A percentile compares a stretch with the other conserved stretches of the same genome.
Conservation (phyloP, 805 yeast genomes). For the Blastobotrys parvus region DNA sequence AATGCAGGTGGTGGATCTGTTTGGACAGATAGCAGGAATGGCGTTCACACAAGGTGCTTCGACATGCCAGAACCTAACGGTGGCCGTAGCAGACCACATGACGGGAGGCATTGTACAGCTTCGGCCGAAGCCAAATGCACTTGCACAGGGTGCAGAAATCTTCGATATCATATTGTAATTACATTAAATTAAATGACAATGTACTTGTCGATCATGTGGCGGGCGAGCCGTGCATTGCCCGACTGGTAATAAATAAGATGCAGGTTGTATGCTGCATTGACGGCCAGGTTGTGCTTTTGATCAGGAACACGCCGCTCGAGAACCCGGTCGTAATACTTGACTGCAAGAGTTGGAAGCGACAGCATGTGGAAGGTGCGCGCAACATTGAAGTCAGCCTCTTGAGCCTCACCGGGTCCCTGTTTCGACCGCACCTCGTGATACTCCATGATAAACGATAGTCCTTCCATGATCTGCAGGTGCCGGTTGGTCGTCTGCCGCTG, state of each 20-base stretch:
- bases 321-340: conserved; percentile 64
- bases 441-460: conserved; percentile 67
- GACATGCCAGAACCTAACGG: conserved; percentile 34
- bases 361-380: conserved; percentile 81
- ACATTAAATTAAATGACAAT: conserved; percentile 48
- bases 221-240: conserved; percentile 63
- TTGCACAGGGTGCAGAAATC: no score
- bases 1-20: conserved; percentile 43
- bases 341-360: conserved; percentile 68
- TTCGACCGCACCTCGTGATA: conserved; percentile 47
- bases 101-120: conserved; percentile 52
- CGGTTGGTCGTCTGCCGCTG: conserved; percentile 82
- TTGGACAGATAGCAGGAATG: conserved; percentile 54
- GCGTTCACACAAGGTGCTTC: conserved; percentile 35
- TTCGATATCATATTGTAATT: no score
- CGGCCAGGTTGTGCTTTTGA: conserved; percentile 51
- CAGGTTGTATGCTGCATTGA: conserved; percentile 82
- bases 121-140: no score
- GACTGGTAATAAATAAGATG: conserved; percentile 64
- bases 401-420: conserved; percentile 38
- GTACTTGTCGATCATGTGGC: conserved; percentile 54
- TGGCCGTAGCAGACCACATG: conserved; percentile 48
- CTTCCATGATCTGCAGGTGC: conserved; percentile 82
- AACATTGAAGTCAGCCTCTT: conserved; percentile 75
- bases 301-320: conserved; percentile 33